phyloP scores from a whole-genome alignment of 768 basidiomycete species.

The Candolleomyces efflorescens region DNA sequence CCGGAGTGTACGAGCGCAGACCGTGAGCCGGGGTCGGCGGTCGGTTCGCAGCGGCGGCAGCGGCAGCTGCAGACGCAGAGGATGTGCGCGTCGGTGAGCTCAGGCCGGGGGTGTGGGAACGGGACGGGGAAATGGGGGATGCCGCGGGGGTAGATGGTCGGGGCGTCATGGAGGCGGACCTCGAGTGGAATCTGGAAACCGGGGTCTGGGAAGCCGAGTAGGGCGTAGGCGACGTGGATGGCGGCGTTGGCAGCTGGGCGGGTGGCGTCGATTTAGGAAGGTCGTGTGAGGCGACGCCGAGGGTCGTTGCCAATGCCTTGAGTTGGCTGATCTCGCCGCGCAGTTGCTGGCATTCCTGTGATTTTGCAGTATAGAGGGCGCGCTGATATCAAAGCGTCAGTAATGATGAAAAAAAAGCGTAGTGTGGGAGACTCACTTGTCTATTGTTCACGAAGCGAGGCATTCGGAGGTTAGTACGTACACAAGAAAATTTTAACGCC shows the following conservation, averaged over 20 bases:
- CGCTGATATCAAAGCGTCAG: slow-evolving; percentile 36
- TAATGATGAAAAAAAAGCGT: slow-evolving; percentile 9
- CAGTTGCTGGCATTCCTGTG: slow-evolving; percentile 66
- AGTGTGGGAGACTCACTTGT: slow-evolving; percentile 48
- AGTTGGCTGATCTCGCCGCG: slow-evolving; percentile 61
- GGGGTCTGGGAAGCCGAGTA: slow-evolving; percentile 34
- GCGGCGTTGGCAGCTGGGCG: slow-evolving; percentile 32
- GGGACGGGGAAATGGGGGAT: slow-evolving; percentile 18
- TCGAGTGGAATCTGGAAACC: slow-evolving; percentile 46
- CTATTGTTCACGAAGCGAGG: slow-evolving; percentile 26
- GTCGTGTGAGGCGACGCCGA: slow-evolving; percentile 29
- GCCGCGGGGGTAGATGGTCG: slow-evolving; percentile 43
- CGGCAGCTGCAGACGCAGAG: slow-evolving; percentile 16
- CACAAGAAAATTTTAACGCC: slow-evolving; percentile 11
- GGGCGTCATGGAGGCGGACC: slow-evolving; percentile 54
- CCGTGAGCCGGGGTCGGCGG: slow-evolving; percentile 20
- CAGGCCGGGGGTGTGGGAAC: slow-evolving; percentile 42
- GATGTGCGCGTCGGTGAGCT: slow-evolving; percentile 28
- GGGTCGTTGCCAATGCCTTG: slow-evolving; percentile 43
- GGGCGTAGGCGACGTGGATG: slow-evolving; percentile 30
- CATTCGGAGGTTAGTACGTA: slow-evolving; percentile 12
- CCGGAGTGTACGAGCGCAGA: slow-evolving; percentile 23
- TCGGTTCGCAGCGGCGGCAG: slow-evolving; percentile 22
- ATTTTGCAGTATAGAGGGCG: slow-evolving; percentile 58
- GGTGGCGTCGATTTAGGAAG: slow-evolving; percentile 32